Percentiles rank a stretch among this genome's conserved stretches.
Conservation (phyloP, 495 filamentous ascomycete genomes). For the Xylaria venustula region DNA sequence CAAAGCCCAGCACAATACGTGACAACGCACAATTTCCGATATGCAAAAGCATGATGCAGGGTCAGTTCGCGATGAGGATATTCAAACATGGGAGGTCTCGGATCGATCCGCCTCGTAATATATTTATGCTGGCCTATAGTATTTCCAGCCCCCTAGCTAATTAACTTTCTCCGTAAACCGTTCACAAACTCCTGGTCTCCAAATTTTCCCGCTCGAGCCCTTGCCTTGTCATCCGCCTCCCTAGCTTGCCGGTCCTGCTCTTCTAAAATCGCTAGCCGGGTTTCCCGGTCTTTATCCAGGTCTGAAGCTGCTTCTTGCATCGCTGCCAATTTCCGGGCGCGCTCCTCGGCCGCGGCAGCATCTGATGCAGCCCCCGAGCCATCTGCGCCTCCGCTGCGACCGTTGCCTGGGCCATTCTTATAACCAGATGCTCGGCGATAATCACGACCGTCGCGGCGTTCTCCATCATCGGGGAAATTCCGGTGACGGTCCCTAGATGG, state of each 20-base stretch:
- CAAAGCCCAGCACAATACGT: too few relatives aligned
- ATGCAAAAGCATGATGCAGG: not conserved
- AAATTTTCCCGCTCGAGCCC: constrained; percentile 56
- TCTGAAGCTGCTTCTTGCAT: constrained; percentile 86
- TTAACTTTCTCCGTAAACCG: constrained; percentile 52
- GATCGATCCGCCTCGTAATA: not conserved
- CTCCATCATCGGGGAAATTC: constrained; percentile 16
- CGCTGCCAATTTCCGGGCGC: constrained; percentile 69
- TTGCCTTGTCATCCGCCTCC: constrained; percentile 61
- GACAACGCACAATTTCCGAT: not conserved
- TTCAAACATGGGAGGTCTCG: not conserved
- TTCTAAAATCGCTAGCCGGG: constrained; percentile 66
- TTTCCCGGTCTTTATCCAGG: constrained; percentile 71
- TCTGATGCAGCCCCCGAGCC: constrained; percentile 11
- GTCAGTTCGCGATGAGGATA: not conserved
- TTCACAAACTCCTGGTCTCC: constrained; percentile 63
- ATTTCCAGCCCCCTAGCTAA: constrained; percentile 6
- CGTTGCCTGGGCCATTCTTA: constrained; percentile 15
- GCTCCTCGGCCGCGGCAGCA: constrained; percentile 48
- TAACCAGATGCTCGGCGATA: constrained; percentile 15
- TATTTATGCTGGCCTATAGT: not conserved
- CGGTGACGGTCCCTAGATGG: constrained; percentile 14
- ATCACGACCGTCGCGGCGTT: constrained; percentile 21
- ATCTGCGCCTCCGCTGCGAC: not conserved
- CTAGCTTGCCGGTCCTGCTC: constrained; percentile 61